Evolutionary conservation across 129 eudicot genomes (phyloP).

Genomic region (Sambucus nigra): DNA sequence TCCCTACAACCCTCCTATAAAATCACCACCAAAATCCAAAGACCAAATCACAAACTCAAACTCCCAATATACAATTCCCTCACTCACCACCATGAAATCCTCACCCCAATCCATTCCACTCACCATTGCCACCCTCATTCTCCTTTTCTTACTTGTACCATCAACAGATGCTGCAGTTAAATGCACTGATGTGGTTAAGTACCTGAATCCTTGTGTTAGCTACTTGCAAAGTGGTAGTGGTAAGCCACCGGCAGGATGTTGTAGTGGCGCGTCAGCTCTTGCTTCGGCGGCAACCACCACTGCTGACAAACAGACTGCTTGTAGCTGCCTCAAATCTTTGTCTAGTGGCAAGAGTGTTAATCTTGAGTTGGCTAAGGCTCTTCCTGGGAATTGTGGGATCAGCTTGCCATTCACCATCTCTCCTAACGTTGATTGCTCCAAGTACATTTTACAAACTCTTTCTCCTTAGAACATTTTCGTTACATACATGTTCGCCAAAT

Average conservation of each 20-base stretch:
- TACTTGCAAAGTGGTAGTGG: conserved; percentile 62
- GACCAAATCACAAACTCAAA: conserved; percentile 4
- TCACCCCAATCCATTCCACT: conserved; percentile 10
- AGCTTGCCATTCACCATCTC: conserved; percentile 46
- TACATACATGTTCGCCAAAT: no score
- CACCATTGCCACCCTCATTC: conserved; percentile 1
- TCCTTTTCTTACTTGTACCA: conserved; percentile 21
- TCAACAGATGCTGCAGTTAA: conserved; percentile 34
- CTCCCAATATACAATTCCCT: background rate
- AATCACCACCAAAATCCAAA: conserved; percentile 2
- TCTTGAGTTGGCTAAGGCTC: conserved; percentile 34
- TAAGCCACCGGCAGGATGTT: conserved; percentile 49
- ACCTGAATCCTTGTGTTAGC: conserved; percentile 42
- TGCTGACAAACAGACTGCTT: conserved; percentile 49
- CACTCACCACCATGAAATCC: conserved; percentile 31
- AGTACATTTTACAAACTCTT: conserved; percentile 25
- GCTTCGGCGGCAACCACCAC: conserved; percentile 37
- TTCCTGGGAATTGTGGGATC: conserved; percentile 68
- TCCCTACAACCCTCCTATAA: conserved; percentile 22
- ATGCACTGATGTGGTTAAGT: conserved; percentile 41
- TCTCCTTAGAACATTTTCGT: background rate
- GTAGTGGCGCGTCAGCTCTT: conserved; percentile 50
- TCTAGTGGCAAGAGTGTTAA: conserved; percentile 31
- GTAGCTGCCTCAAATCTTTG: conserved; percentile 50
- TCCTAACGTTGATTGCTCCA: conserved; percentile 66